Conservation (phyloP, 2,329 filamentous ascomycete species). For the Alternaria arborescens region DNA sequence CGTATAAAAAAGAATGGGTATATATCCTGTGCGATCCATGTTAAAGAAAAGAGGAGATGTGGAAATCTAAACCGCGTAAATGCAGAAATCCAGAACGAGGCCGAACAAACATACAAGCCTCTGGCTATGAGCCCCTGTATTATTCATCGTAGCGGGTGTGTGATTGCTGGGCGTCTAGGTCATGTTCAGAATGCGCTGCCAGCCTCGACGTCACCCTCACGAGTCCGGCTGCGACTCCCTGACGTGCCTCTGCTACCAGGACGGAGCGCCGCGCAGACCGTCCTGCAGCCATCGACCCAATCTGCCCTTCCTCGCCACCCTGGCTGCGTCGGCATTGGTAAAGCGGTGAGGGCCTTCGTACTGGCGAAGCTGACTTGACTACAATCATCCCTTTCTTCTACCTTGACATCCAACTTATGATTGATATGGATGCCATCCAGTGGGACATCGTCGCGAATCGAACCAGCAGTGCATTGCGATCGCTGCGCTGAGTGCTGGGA, state of each 20-base stretch:
- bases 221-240: conserved; percentile 3
- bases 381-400: conserved; percentile 31
- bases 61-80: not conserved
- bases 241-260: conserved; percentile 18
- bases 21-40: not conserved
- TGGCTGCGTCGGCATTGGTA: conserved; percentile 17
- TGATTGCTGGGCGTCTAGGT: not conserved
- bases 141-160: not conserved
- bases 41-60: not conserved
- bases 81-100: not conserved
- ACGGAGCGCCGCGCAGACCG: conserved; percentile 24
- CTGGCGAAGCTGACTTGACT: conserved; percentile 31
- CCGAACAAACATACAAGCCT: not conserved
- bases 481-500: conserved; percentile 1
- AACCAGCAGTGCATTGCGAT: conserved; percentile 3
- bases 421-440: conserved; percentile 34
- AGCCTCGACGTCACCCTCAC: conserved; percentile 17
- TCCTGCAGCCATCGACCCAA: conserved; percentile 30
- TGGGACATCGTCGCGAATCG: conserved; percentile 22
- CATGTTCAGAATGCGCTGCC: not conserved
- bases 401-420: conserved; percentile 27
- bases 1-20: not conserved
- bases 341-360: conserved; percentile 28
- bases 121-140: not conserved
- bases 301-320: conserved; percentile 10